Percentiles rank a stretch among this genome's conserved stretches.
phyloP scores from a whole-genome alignment of 1,284 basidiomycete genomes.

The Porogramme epimiltina region DNA sequence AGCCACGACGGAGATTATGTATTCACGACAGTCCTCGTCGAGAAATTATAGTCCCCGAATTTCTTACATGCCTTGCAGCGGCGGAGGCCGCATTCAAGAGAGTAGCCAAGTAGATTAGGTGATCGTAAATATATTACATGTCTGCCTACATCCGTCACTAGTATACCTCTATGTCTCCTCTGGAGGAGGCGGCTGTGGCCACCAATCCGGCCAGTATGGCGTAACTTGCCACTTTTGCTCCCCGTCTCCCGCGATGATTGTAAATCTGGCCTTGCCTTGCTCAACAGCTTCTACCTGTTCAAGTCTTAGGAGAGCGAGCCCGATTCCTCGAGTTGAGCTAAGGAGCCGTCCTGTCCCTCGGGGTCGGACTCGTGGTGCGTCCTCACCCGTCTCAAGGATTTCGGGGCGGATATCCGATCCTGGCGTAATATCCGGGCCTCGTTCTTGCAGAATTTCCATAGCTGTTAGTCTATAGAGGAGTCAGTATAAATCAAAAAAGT shows the following conservation, averaged over 20 bases:
- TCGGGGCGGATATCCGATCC: conserved; percentile 26
- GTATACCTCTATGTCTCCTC: background rate
- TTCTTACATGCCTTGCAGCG: too few species aligned
- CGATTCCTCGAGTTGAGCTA: conserved; percentile 56
- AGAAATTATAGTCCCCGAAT: conserved; percentile 28
- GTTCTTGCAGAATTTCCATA: conserved; percentile 1
- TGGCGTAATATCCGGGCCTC: conserved; percentile 21
- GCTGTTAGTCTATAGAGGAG: background rate
- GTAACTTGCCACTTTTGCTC: conserved; percentile 42
- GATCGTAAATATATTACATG: too few species aligned
- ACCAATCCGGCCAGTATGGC: conserved; percentile 72
- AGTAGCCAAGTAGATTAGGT: too few species aligned
- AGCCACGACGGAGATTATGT: conserved; percentile 89
- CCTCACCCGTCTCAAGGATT: conserved; percentile 8
- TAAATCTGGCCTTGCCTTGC: conserved; percentile 42
- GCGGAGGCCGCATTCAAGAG: too few species aligned
- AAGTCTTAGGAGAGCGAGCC: conserved; percentile 71
- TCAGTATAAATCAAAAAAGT: background rate
- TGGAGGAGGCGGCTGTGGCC: conserved; percentile 44
- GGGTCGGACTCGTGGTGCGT: conserved; percentile 39
- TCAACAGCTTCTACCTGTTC: conserved; percentile 53
- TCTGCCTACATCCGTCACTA: background rate
- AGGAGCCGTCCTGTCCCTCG: conserved; percentile 72
- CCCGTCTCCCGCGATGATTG: conserved; percentile 35
- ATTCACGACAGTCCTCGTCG: conserved; percentile 72